Evolutionary conservation across 1,139 yeast species (phyloP).

Genomic region (Lodderomyces beijingensis): DNA sequence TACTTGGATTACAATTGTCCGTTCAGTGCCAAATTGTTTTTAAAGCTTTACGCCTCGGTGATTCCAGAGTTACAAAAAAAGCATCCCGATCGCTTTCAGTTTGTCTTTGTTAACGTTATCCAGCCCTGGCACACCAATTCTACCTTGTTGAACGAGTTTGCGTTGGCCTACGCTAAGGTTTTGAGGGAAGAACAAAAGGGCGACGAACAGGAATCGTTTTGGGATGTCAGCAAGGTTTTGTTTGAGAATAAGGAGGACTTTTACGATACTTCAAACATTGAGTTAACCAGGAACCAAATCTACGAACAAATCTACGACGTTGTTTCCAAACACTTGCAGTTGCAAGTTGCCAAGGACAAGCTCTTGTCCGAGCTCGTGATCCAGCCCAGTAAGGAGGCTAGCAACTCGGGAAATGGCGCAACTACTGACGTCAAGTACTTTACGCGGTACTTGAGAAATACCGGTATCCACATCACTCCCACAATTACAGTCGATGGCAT

Average conservation of each 20-base stretch:
- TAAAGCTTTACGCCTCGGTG: conserved; percentile 48
- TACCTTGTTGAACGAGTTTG: conserved; percentile 63
- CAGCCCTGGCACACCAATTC: conserved; percentile 90
- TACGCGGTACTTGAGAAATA: conserved; percentile 67
- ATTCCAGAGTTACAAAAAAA: conserved; percentile 48
- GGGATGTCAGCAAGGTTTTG: conserved; percentile 56
- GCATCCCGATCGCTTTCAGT: conserved; percentile 50
- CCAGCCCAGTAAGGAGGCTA: conserved; percentile 21
- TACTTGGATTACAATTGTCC: conserved; percentile 82
- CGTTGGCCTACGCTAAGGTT: conserved; percentile 61
- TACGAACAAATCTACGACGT: conserved; percentile 53
- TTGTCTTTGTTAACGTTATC: conserved; percentile 60
- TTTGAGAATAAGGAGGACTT: conserved; percentile 51
- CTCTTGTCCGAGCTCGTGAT: conserved; percentile 33
- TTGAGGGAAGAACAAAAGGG: conserved; percentile 34
- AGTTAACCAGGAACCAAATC: conserved; percentile 53
- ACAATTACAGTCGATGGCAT: conserved; percentile 72
- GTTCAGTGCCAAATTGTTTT: conserved; percentile 61
- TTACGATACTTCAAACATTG: conserved; percentile 58
- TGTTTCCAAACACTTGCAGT: conserved; percentile 33
- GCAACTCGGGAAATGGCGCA: conserved; percentile 58
- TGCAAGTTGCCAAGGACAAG: conserved; percentile 34
- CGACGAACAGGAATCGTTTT: conserved; percentile 36
- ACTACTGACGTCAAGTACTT: conserved; percentile 67
- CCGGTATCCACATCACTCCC: conserved; percentile 84